Evolutionary conservation across 495 filamentous ascomycete genomes (phyloP), one percentile per base, ranked within the genome.

Genomic region (Hyaloscypha hepaticicola): DNA sequence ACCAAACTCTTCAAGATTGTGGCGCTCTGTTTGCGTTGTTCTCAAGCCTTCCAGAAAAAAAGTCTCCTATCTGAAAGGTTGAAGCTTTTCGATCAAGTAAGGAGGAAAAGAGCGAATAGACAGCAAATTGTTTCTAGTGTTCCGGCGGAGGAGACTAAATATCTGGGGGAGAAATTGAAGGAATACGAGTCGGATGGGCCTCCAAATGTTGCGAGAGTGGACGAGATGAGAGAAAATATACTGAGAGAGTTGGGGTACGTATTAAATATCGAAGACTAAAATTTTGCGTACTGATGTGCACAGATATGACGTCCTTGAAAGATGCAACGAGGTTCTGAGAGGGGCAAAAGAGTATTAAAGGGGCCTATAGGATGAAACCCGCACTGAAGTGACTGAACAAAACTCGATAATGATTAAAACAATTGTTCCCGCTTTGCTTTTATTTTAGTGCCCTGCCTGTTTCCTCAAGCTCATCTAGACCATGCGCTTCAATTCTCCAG

Each of bases 401-500:
- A n/a, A n/a, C n/a, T n/a, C n/a, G n/a, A n/a, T n/a, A n/a, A n/a
- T n/a, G n/a, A n/a, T n/a, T n/a, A n/a, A n/a, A n/a, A n/a, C n/a
- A n/a, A n/a, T n/a, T n/a, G n/a, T n/a, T n/a, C n/a, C n/a, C n/a
- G n/a, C n/a, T n/a, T n/a, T n/a, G n/a, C 31, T 33, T 33, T 12
- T 33, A 6, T 33, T 6, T 33, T 33, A 6, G 31, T 33, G 12
- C 31, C 6, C 6, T 12, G 6, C 12, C 2, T 12, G 7, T 33
- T 33, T 33, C 31, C 31, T 3, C 12, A 6, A 7, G 7, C 31
- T 6, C 31, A 6, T 12, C 31, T 33, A 33, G 12, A 28, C 60
- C 8, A 50, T 50, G 21, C 34, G 19, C 60, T 63, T 63, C 52
- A 63, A 11, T 14, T 56, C 61, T n/a, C 61, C 61, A 11, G 61